A percentile compares a stretch with the other conserved stretches of the same genome.
phyloP scores from a whole-genome alignment of 1,284 basidiomycete genomes.

The Ustilago xerochloae region DNA sequence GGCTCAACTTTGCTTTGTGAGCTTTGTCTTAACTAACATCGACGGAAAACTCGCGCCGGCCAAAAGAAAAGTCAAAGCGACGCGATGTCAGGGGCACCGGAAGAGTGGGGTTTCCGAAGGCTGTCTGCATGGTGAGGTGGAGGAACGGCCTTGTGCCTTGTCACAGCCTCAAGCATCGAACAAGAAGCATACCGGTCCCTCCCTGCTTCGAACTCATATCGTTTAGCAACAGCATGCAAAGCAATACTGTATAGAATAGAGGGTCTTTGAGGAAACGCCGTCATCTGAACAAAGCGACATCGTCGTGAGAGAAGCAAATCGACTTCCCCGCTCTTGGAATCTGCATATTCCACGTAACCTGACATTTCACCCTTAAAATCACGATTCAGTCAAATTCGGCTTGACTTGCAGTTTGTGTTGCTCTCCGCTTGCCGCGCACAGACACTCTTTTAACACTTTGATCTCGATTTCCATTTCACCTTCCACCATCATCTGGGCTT shows the following conservation, averaged over 20 bases:
- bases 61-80: neutral
- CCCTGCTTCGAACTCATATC: too few relatives aligned
- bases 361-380: too few relatives aligned
- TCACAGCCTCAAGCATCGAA: too few relatives aligned
- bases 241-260: too few relatives aligned
- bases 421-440: conserved; percentile 3
- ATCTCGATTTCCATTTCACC: too few relatives aligned
- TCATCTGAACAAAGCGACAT: too few relatives aligned
- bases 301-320: neutral
- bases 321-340: conserved; percentile 7
- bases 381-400: neutral
- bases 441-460: too few relatives aligned
- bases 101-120: neutral
- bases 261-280: too few relatives aligned
- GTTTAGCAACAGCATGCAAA: too few relatives aligned
- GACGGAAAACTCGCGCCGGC: neutral
- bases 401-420: neutral
- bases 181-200: too few relatives aligned
- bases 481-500: neutral
- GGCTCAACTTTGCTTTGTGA: neutral
- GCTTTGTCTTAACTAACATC: neutral
- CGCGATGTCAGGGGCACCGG: neutral
- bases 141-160: neutral
- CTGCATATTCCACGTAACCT: too few relatives aligned
- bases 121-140: neutral